These are phyloP conservation scores for Ogataea chonburiensis DNA, from an alignment of 805 yeast species.

Conservation along the genomic window DNA sequence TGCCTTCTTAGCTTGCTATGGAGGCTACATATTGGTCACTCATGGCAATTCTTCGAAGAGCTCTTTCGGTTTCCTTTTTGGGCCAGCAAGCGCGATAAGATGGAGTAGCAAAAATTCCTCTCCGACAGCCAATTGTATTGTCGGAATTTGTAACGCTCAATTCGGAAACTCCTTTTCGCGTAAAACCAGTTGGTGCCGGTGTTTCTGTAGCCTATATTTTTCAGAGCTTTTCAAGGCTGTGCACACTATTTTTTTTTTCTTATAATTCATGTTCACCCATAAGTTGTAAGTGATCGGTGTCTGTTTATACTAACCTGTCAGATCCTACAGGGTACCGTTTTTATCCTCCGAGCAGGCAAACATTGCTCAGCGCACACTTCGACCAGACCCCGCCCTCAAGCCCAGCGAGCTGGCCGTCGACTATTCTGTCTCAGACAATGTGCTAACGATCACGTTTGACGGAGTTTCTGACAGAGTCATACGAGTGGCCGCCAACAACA, in stretches of 20 bases:
- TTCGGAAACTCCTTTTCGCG: conserved; percentile 2
- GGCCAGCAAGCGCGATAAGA: conserved; percentile 5
- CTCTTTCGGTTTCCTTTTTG: conserved; percentile 6
- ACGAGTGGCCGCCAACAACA: conserved; percentile 80
- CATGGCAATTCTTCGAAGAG: too few relatives aligned
- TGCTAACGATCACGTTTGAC: conserved; percentile 47
- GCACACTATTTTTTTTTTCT: conserved; percentile 4
- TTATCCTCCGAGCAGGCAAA: conserved; percentile 54
- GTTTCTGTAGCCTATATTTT: not conserved
- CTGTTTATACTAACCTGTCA: conserved; percentile 3
- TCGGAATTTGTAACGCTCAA: conserved; percentile 6
- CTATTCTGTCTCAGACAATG: conserved; percentile 37
- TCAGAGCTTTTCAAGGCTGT: conserved; percentile 6
- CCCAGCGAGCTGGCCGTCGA: conserved; percentile 59
- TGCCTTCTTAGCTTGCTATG: conserved; percentile 2
- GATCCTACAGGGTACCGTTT: conserved; percentile 54
- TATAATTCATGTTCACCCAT: conserved; percentile 1
- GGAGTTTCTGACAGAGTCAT: conserved; percentile 73
- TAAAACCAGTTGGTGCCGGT: not conserved
- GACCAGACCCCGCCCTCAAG: conserved; percentile 80
- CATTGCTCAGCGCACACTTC: conserved; percentile 59
- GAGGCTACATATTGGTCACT: too few relatives aligned
- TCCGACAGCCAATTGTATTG: conserved; percentile 8
- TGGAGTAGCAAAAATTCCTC: not conserved
- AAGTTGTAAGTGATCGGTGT: conserved; percentile 10